Conservation (phyloP, 257 asterid species). For the Pogostemon cablin region DNA sequence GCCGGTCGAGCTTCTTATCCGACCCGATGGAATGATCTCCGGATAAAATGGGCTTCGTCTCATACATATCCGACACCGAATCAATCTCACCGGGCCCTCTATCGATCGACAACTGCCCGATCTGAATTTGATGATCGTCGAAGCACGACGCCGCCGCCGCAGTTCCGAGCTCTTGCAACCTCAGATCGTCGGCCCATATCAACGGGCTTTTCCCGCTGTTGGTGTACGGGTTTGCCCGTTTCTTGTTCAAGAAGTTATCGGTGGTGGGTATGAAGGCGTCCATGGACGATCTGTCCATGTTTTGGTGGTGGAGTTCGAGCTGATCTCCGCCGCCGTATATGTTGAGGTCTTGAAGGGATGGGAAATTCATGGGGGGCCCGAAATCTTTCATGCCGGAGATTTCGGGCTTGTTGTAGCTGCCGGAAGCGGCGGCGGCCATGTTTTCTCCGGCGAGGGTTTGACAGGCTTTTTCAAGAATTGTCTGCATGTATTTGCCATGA, state of each 20-base stretch:
- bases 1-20: conserved; percentile 52
- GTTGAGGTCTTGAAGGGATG: conserved; percentile 85
- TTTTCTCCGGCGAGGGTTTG: conserved; percentile 91
- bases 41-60: conserved; percentile 50
- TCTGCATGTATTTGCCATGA: conserved; percentile 98
- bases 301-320: conserved; percentile 54
- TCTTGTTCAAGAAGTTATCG: conserved; percentile 50
- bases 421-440: conserved; percentile 44
- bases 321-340: conserved; percentile 62
- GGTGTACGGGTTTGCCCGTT: conserved; percentile 58
- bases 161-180: conserved; percentile 63
- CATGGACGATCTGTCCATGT: conserved; percentile 46
- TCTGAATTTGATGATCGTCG: conserved; percentile 50
- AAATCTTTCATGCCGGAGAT: conserved; percentile 51
- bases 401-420: conserved; percentile 52
- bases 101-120: conserved; percentile 47
- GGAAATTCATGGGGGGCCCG: conserved; percentile 53
- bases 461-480: conserved; percentile 89
- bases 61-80: conserved; percentile 54
- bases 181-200: conserved; percentile 72
- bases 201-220: conserved; percentile 54
- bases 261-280: conserved; percentile 43
- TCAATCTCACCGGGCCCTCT: conserved; percentile 44
- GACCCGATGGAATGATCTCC: conserved; percentile 36
- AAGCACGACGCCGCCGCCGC: conserved; percentile 35